Percentiles rank a stretch among this genome's conserved stretches.
Evolutionary conservation across 2,329 filamentous ascomycete genomes (phyloP).

Genomic region (Coniochaeta sp.): DNA sequence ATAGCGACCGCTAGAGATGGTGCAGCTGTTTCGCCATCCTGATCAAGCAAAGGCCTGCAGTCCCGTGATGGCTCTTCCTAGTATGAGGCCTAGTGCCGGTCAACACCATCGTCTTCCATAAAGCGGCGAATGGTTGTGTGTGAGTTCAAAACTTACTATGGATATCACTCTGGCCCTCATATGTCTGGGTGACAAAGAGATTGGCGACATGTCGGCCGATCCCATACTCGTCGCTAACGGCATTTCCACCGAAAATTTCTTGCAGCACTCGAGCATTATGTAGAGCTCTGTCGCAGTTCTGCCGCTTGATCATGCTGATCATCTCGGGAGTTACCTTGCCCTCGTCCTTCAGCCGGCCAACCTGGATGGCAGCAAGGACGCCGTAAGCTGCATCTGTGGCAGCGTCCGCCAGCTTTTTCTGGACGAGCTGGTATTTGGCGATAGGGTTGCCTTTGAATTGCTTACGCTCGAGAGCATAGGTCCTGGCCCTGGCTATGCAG

Average conservation of each 20-base stretch:
- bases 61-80: conserved; percentile 61
- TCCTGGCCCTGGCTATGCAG: conserved; percentile 70
- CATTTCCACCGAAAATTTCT: conserved; percentile 95
- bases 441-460: conserved; percentile 96
- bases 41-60: conserved; percentile 64
- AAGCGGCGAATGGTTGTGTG: not conserved
- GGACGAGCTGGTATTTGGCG: conserved; percentile 91
- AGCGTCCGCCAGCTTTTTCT: conserved; percentile 96
- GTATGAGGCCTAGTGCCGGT: conserved; percentile 47
- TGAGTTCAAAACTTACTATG: conserved; percentile 61
- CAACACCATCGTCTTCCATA: not conserved
- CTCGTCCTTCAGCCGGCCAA: conserved; percentile 86
- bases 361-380: conserved; percentile 82
- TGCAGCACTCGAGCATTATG: conserved; percentile 73
- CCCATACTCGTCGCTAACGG: conserved; percentile 94
- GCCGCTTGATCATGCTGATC: conserved; percentile 93
- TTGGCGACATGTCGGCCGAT: conserved; percentile 95
- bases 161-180: conserved; percentile 97
- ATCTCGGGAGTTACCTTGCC: conserved; percentile 87
- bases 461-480: conserved; percentile 85
- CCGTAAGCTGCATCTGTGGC: conserved; percentile 86
- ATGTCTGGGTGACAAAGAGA: conserved; percentile 94
- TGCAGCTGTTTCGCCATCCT: conserved; percentile 31
- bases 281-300: conserved; percentile 91
- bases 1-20: not conserved